phyloP scores from a whole-genome alignment of 2,329 filamentous ascomycete species.

The Colletotrichum sidae region DNA sequence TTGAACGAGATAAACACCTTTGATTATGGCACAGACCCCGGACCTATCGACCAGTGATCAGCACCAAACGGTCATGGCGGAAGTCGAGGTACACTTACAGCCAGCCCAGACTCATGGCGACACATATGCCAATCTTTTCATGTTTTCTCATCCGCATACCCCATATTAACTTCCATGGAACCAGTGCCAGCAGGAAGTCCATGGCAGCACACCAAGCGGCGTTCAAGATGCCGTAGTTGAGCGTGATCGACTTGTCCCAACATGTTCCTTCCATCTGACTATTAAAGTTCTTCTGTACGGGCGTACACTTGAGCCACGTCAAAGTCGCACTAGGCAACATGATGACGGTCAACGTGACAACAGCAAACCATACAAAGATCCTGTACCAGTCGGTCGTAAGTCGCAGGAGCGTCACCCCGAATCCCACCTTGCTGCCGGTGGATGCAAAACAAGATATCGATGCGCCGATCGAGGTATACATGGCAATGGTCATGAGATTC shows the following conservation, averaged over 20 bases:
- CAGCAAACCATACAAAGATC: constrained; percentile 43
- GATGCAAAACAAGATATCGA: constrained; percentile 36
- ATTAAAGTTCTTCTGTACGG: constrained; percentile 41
- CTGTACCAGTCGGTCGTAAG: constrained; percentile 41
- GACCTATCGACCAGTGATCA: constrained; percentile 1
- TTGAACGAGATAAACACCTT: constrained; percentile 29
- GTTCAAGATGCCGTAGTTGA: constrained; percentile 35
- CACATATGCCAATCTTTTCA: constrained; percentile 45
- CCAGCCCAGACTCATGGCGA: constrained; percentile 41
- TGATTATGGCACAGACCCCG: constrained; percentile 24
- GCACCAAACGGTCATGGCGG: neutral
- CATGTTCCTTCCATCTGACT: constrained; percentile 39
- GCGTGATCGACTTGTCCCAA: constrained; percentile 31
- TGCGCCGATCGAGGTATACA: constrained; percentile 25
- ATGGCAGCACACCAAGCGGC: constrained; percentile 35
- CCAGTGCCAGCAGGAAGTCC: constrained; percentile 44
- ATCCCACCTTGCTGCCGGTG: constrained; percentile 42
- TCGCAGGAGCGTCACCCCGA: constrained; percentile 45
- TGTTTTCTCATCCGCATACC: constrained; percentile 44
- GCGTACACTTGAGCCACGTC: constrained; percentile 43
- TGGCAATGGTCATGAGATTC: constrained; percentile 24
- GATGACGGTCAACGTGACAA: constrained; percentile 39
- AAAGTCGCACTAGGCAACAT: constrained; percentile 40
- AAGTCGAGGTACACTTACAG: constrained; percentile 37
- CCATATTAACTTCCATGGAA: constrained; percentile 47